Base-by-base conservation (phyloP, 225 moss, liverwort and hornwort genomes). In the Lunularia cruciata region DNA sequence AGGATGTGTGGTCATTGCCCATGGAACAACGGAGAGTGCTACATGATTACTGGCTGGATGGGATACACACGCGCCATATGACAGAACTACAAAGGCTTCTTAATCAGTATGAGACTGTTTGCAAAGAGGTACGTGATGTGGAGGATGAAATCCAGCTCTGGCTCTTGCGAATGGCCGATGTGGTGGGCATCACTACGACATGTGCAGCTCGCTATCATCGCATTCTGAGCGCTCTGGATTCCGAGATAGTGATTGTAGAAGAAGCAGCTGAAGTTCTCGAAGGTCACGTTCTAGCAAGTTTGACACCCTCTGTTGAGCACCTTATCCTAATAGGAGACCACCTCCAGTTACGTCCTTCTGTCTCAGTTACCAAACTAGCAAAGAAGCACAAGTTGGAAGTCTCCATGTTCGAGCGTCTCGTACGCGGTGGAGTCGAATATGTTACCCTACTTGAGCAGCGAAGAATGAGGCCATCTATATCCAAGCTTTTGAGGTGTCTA, bases 191-290 rank as follows among this genome's bases (percentile, higher is more conserved):
- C n/a, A n/a, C n/a, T n/a, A 84, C 83, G 20, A 77, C 77, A 8
- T 68, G 77, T 19, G 77, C 76, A 8, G 76, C 83, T 2, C 68
- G 42, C 51, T n/a, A n/a, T n/a, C n/a, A n/a, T n/a, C n/a, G n/a
- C n/a, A 43, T 80, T 22, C 31, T 83, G 31, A 79, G 54, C 63
- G 67, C 79, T 1, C 64, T 83, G 57, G 73, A 67, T 37, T 56
- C 79, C 8, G 76, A 79, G 27, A 71, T 83, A 0, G 57, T 83
- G 15, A 73, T 83, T 10, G 76, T 83, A 13, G 83, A 83, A 71
- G 83, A 83, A 60, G 83, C 83, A n/a, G 79, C 79, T 1, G 83
- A 83, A 76, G 79, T 83, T 28, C 64, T 83, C 0, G 83, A 83
- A 36, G 73, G 57, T 1, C 79, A 79, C 47, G 60, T 83, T 37